Conservation (phyloP, 2,329 filamentous ascomycete genomes). For the Trichoderma koningiopsis region DNA sequence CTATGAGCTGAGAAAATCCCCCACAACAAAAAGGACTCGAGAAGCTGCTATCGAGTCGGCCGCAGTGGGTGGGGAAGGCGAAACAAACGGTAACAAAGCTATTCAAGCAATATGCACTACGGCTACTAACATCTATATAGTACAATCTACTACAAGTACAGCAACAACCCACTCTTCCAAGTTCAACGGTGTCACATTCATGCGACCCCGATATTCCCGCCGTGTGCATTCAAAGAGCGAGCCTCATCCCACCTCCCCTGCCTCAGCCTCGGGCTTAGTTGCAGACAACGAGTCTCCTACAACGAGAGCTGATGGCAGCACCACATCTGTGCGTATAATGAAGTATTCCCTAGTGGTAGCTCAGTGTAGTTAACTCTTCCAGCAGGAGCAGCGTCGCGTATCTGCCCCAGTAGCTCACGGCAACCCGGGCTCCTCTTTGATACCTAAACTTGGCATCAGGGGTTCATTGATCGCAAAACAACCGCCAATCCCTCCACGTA, state of each 20-base stretch:
- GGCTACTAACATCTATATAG: not conserved
- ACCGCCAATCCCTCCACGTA: constrained; percentile 2
- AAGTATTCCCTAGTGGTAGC: not conserved
- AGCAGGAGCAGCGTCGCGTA: constrained; percentile 33
- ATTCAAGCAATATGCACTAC: not conserved
- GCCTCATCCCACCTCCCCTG: constrained; percentile 37
- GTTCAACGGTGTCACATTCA: constrained; percentile 29
- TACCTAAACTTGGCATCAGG: constrained; percentile 32
- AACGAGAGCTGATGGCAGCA: not conserved
- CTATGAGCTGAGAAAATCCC: constrained; percentile 29
- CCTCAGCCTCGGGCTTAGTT: constrained; percentile 31
- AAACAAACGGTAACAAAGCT: not conserved
- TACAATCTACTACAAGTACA: not conserved
- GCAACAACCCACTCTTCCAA: not conserved
- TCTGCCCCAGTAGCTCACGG: constrained; percentile 32
- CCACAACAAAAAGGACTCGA: not conserved
- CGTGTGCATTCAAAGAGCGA: constrained; percentile 53
- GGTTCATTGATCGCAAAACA: constrained; percentile 25
- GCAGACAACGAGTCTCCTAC: not conserved
- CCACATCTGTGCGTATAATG: constrained; percentile 21
- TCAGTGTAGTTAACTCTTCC: not conserved
- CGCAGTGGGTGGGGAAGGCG: not conserved
- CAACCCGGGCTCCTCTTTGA: constrained; percentile 31
- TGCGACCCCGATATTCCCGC: constrained; percentile 45
- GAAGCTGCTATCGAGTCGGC: not conserved